phyloP scores from a whole-genome alignment of 352 stramenopile genomes.

The Globisporangium yorkense region DNA sequence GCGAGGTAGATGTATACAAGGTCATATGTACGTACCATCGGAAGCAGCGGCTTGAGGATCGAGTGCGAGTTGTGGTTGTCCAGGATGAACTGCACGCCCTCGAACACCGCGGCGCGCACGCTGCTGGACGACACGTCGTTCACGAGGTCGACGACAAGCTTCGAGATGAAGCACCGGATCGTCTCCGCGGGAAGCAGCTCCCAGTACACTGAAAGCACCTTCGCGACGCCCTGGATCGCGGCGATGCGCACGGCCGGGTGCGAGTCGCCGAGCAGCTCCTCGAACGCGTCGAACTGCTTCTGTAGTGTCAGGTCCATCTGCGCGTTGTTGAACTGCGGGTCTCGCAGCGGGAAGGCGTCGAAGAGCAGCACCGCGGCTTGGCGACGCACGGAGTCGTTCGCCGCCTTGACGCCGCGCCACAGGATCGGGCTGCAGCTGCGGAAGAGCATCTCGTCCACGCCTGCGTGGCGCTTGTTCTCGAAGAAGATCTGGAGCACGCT shows the following conservation, averaged over 20 bases:
- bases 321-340: constrained; percentile 72
- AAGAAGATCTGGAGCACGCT: constrained; percentile 81
- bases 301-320: constrained; percentile 69
- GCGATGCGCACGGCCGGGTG: constrained; percentile 73
- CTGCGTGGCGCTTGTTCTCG: constrained; percentile 76
- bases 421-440: constrained; percentile 79
- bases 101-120: constrained; percentile 79
- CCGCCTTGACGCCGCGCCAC: constrained; percentile 78
- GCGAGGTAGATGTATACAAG: no score
- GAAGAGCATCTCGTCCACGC: constrained; percentile 83
- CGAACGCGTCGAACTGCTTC: constrained; percentile 82
- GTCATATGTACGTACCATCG: constrained; percentile 42
- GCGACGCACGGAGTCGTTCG: constrained; percentile 77
- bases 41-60: constrained; percentile 77
- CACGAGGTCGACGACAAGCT: constrained; percentile 75
- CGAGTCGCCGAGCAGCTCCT: constrained; percentile 66
- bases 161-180: constrained; percentile 78
- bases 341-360: constrained; percentile 78
- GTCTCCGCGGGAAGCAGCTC: constrained; percentile 75
- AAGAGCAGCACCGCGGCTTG: constrained; percentile 80
- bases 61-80: constrained; percentile 85
- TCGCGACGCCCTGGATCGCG: constrained; percentile 74
- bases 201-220: constrained; percentile 83
- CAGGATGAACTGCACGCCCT: constrained; percentile 80
- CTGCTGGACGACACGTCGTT: constrained; percentile 70